Evolutionary conservation across 345 rosid species (phyloP), one percentile per base, ranked within the genome.

Genomic region (Gossypium rotundifolium): DNA sequence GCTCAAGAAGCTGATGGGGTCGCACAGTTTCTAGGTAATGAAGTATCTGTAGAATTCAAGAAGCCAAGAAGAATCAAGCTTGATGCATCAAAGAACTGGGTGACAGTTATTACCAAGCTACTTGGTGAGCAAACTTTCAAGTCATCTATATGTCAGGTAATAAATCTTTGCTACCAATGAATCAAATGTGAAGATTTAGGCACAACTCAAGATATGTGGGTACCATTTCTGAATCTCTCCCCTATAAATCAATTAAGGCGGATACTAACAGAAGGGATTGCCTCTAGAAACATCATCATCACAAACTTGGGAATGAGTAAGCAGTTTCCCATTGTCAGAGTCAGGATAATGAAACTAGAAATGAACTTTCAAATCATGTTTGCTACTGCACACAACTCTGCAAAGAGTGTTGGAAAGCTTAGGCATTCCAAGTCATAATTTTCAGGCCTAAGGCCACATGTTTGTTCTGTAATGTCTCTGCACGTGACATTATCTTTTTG

Each of bases 1-100:
- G 99, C 83, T 91, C 98, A 61, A 95, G 94, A 80, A 95, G 87
- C 85, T 95, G 96, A 79, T 91, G 88, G 4, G 99, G 99, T 71
- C 74, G 89, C 82, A 93, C 80, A 16, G 96, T 95, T 84, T 95
- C 99, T 82, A 95, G 82, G 86, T 93, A 95, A 76, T 93, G 98
- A 77, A 95, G 88, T 74, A 91, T 80, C 98, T 93, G 80, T 29
- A 25, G 62, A 79, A 60, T 78, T 74, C 55, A 71, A 76, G 78
- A 48, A 67, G 60, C 42, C 75, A 27, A 46, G 42, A 74, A 11
- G 48, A 18, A 65, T 75, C 76, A 79, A 75, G 72, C 22, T 74
- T 66, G 40, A 62, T 18, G 42, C 61, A 81, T 48, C 25, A 51
- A 54, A 40, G 44, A 33, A 20, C 48, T 52, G 54, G 60, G 33